Conservation (phyloP, 208 protist species). For the Blechomonas ayalai region DNA sequence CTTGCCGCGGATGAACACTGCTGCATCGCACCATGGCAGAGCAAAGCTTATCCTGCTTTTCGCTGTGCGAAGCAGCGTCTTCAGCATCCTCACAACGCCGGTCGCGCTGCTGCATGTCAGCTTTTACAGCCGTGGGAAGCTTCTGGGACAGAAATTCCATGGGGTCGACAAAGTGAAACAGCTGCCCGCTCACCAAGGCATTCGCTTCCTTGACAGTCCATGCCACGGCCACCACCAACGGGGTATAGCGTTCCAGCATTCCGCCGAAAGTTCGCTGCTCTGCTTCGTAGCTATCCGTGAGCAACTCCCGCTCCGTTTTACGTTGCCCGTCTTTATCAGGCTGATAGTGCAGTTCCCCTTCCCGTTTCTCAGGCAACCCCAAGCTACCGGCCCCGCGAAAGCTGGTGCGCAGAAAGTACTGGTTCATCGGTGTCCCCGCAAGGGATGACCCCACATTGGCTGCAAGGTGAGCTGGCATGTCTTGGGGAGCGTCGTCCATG, state of each 20-base stretch:
- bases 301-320: neutral
- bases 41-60: slow-evolving; percentile 43
- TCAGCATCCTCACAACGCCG: neutral
- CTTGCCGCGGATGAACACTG: slow-evolving; percentile 40
- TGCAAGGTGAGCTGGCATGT: slow-evolving; percentile 10
- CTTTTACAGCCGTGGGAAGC: no score
- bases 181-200: slow-evolving; percentile 28
- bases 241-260: slow-evolving; percentile 53
- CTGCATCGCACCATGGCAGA: slow-evolving; percentile 20
- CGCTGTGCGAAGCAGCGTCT: slow-evolving; percentile 17
- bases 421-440: slow-evolving; percentile 18
- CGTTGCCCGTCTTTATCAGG: neutral
- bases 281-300: neutral
- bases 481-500: slow-evolving; percentile 13
- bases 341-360: no score
- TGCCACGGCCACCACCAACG: slow-evolving; percentile 50
- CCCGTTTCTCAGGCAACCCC: slow-evolving; percentile 12
- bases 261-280: slow-evolving; percentile 23
- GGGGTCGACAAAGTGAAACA: slow-evolving; percentile 68
- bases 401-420: slow-evolving; percentile 57
- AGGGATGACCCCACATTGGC: slow-evolving; percentile 19
- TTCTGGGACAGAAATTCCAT: slow-evolving; percentile 33
- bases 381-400: slow-evolving; percentile 44
- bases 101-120: no score
- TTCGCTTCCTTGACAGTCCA: slow-evolving; percentile 41